These are phyloP conservation scores for Keqinozyma sinolaborantium DNA, from an alignment of 1,139 yeast genomes.

Conservation along the genomic window DNA sequence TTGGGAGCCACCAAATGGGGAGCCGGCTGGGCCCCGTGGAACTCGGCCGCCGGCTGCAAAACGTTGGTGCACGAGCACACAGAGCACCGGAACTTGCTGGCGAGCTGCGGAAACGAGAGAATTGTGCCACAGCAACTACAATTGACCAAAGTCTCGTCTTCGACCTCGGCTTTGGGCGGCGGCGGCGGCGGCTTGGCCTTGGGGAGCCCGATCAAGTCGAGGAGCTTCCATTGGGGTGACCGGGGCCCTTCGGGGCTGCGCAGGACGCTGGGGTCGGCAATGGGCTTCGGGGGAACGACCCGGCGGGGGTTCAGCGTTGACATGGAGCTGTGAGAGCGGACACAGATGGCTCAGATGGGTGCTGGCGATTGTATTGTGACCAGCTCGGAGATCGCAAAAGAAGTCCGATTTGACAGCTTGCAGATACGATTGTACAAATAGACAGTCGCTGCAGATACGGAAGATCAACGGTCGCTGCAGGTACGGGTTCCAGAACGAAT, in stretches of 20 bases:
- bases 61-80: conserved; percentile 52
- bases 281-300: background rate
- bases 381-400: too few species aligned
- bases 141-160: conserved; percentile 16
- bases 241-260: conserved; percentile 12
- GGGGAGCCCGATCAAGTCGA: conserved; percentile 18
- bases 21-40: conserved; percentile 3
- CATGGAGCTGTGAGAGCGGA: too few species aligned
- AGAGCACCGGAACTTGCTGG: conserved; percentile 53
- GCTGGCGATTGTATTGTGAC: too few species aligned
- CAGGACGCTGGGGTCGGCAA: background rate
- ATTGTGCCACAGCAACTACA: conserved; percentile 62
- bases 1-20: conserved; percentile 23
- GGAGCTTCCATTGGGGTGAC: conserved; percentile 19
- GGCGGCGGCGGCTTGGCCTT: conserved; percentile 5
- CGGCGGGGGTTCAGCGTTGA: too few species aligned
- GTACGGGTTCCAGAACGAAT: too few species aligned
- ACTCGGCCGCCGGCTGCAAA: conserved; percentile 11
- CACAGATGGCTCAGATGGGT: too few species aligned
- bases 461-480: too few species aligned
- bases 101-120: conserved; percentile 44
- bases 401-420: too few species aligned
- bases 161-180: conserved; percentile 6
- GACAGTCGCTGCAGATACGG: too few species aligned
- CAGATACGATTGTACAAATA: too few species aligned